Percentiles rank a stretch among this genome's conserved stretches.
Evolutionary conservation across 345 rosid genomes (phyloP).

Genomic region (Jatropha curcas): DNA sequence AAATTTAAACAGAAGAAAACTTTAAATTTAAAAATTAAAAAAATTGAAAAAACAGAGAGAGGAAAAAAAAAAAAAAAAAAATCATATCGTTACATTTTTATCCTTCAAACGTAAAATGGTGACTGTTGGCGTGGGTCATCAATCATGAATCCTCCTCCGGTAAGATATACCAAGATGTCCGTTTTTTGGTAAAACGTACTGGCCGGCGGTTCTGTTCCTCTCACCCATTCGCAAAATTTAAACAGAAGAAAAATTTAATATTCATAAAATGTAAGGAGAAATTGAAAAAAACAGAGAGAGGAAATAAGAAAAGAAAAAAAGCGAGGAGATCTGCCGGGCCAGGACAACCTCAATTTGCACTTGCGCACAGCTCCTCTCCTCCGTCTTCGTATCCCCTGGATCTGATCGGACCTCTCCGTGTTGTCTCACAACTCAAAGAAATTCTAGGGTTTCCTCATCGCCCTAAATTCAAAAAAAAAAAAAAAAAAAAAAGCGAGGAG

Average conservation of each 20-base stretch:
- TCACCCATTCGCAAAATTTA: no score
- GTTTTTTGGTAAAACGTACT: no score
- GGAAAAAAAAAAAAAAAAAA: no score
- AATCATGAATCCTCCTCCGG: no score
- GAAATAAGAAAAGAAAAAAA: background rate
- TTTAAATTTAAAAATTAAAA: background rate
- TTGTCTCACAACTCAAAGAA: background rate
- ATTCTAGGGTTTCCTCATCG: slow-evolving; percentile 7
- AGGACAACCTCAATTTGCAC: background rate
- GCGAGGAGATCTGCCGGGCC: slow-evolving; percentile 1
- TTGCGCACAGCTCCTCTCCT: background rate
- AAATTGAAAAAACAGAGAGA: no score
- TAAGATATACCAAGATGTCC: no score
- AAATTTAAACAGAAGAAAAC: background rate
- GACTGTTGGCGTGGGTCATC: no score
- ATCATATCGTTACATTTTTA: no score
- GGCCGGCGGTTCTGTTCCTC: no score
- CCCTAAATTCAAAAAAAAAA: background rate
- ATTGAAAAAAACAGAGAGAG: background rate
- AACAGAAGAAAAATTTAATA: no score
- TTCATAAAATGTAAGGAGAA: no score
- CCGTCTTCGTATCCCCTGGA: background rate
- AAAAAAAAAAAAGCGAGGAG: background rate
- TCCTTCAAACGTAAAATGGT: no score
- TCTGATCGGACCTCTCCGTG: background rate